Conservation (phyloP, 2,329 filamentous ascomycete genomes). For the Pseudopithomyces maydicus region DNA sequence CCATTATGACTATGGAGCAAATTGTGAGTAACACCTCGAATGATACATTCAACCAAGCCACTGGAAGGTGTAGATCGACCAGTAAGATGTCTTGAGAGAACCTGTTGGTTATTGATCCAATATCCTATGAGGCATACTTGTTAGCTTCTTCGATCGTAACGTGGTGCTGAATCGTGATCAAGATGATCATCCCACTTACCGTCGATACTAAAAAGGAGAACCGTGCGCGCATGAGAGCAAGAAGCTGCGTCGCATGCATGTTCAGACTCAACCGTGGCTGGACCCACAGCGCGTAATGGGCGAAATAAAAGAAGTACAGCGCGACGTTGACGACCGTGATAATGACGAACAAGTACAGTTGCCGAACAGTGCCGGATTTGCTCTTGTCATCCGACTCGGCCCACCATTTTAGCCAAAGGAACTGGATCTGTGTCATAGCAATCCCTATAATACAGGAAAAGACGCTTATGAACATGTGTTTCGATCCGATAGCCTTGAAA, state of each 20-base stretch:
- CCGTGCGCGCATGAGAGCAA: conserved; percentile 19
- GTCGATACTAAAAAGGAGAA: conserved; percentile 19
- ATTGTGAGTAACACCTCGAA: conserved; percentile 37
- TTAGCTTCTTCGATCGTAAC: background rate
- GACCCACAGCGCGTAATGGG: conserved; percentile 17
- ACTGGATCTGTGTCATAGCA: conserved; percentile 15
- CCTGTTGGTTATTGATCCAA: conserved; percentile 34
- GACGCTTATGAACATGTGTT: conserved; percentile 14
- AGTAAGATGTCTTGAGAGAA: conserved; percentile 51
- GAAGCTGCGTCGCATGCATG: conserved; percentile 17
- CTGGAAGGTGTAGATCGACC: conserved; percentile 46
- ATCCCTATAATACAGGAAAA: background rate
- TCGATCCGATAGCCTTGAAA: conserved; percentile 10
- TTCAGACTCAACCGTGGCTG: conserved; percentile 11
- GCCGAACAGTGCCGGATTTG: conserved; percentile 7
- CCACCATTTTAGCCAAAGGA: conserved; percentile 20
- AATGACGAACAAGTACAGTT: conserved; percentile 15
- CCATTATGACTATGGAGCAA: conserved; percentile 32
- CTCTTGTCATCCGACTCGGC: conserved; percentile 14
- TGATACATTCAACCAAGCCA: conserved; percentile 23
- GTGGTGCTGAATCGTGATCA: background rate
- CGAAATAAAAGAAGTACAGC: conserved; percentile 10
- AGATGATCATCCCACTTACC: background rate
- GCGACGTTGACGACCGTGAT: conserved; percentile 14
- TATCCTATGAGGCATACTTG: background rate